Percentiles rank a stretch among this genome's conserved stretches.
Conservation (phyloP, 176 grass and related monocot species). For the Luzula sylvatica region DNA sequence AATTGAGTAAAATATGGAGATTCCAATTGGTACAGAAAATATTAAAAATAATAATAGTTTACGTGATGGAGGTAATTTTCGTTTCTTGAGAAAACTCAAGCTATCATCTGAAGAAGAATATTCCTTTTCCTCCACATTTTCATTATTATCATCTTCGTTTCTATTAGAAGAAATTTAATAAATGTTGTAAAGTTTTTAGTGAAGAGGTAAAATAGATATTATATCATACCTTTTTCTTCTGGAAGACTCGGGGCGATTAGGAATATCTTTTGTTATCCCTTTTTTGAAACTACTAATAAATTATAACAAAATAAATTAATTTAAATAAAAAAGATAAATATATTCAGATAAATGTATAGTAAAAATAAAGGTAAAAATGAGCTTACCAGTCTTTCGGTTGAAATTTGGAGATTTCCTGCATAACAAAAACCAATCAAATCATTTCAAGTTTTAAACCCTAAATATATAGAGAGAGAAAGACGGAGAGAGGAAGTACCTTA, state of each 20-base stretch:
- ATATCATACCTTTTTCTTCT: slow-evolving; percentile 16
- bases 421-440: slow-evolving; percentile 19
- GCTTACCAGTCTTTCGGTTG: slow-evolving; percentile 57
- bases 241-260: slow-evolving; percentile 4
- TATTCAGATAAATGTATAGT: not conserved
- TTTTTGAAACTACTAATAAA: slow-evolving; percentile 13
- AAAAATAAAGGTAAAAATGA: not conserved
- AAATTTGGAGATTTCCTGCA: slow-evolving; percentile 33
- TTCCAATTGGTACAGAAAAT: not conserved
- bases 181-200: too few species aligned
- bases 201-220: not conserved
- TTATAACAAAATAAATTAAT: slow-evolving; percentile 3
- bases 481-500: slow-evolving; percentile 21
- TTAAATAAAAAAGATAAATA: slow-evolving; percentile 5
- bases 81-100: slow-evolving; percentile 11
- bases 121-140: slow-evolving; percentile 1
- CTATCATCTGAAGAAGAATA: slow-evolving; percentile 24
- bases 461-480: slow-evolving; percentile 15
- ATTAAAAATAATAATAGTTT: not conserved
- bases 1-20: slow-evolving; percentile 8
- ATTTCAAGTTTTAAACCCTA: slow-evolving; percentile 12
- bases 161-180: too few species aligned
- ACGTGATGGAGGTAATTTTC: not conserved
- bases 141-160: slow-evolving; percentile 5
- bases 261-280: not conserved